A percentile compares a stretch with the other conserved stretches of the same genome.
These are phyloP conservation scores for Veloboletus limbatus DNA, from an alignment of 1,284 basidiomycete genomes.

Conservation along the genomic window DNA sequence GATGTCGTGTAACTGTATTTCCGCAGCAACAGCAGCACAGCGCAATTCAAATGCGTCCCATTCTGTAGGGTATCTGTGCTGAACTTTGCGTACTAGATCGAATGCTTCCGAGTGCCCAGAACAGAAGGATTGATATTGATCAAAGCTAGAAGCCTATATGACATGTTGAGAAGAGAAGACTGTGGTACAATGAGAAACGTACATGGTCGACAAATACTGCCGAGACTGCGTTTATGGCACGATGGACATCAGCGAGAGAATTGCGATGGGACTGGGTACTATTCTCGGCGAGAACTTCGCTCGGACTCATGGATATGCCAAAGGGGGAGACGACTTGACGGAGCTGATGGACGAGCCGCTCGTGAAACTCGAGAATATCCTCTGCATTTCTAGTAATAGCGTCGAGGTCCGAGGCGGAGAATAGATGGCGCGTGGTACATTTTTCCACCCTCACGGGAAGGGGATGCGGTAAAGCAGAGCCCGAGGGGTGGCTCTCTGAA, in stretches of 20 bases:
- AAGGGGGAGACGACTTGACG: constrained; percentile 52
- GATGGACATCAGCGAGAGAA: constrained; percentile 25
- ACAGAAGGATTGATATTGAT: constrained; percentile 81
- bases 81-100: constrained; percentile 64
- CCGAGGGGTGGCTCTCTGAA: constrained; percentile 11
- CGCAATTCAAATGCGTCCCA: constrained; percentile 82
- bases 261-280: background rate
- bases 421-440: constrained; percentile 41
- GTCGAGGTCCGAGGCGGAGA: constrained; percentile 54
- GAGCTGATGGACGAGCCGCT: constrained; percentile 63
- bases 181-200: constrained; percentile 22
- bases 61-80: constrained; percentile 59
- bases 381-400: constrained; percentile 69
- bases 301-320: constrained; percentile 43
- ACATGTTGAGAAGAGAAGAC: constrained; percentile 7
- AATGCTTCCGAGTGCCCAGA: constrained; percentile 79
- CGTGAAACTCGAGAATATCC: constrained; percentile 73
- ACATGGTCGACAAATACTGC: constrained; percentile 68
- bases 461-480: background rate
- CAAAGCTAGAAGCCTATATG: constrained; percentile 68
- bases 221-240: constrained; percentile 56
- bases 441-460: constrained; percentile 37
- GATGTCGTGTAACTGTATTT: constrained; percentile 30
- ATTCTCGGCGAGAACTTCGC: constrained; percentile 16
- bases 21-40: constrained; percentile 54